Conservation (phyloP, 371 early-diverging fungal genomes). For the Rhizopus sp. region DNA sequence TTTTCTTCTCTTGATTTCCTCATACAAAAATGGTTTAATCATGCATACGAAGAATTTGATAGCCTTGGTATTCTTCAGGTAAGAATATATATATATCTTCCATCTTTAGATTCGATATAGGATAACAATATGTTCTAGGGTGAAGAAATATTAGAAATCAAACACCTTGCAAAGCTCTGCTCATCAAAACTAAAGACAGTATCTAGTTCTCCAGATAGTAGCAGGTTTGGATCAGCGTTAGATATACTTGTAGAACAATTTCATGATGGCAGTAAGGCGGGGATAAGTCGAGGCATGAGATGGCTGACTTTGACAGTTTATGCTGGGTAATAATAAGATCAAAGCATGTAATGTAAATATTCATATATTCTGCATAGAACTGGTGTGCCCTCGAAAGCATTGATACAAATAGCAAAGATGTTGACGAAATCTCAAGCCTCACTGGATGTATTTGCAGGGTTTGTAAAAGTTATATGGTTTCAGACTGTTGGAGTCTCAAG, state of each 20-base stretch:
- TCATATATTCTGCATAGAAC: slow-evolving; percentile 25
- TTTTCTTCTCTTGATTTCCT: slow-evolving; percentile 45
- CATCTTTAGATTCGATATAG: not conserved
- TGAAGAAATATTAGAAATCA: slow-evolving; percentile 34
- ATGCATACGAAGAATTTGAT: slow-evolving; percentile 33
- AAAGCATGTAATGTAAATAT: not conserved
- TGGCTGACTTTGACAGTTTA: slow-evolving; percentile 49
- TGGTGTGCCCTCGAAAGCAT: slow-evolving; percentile 39
- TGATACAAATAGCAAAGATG: slow-evolving; percentile 40
- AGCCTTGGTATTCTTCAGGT: slow-evolving; percentile 34
- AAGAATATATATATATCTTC: not conserved
- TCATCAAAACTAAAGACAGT: slow-evolving; percentile 11
- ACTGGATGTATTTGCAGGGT: slow-evolving; percentile 33
- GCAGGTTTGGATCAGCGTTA: slow-evolving; percentile 14
- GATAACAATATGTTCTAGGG: slow-evolving; percentile 17
- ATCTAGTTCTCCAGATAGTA: not conserved
- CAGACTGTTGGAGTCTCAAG: slow-evolving; percentile 43
- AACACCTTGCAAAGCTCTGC: slow-evolving; percentile 36
- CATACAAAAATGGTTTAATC: slow-evolving; percentile 44
- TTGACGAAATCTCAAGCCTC: slow-evolving; percentile 32
- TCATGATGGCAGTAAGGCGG: slow-evolving; percentile 22
- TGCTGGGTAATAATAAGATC: slow-evolving; percentile 37
- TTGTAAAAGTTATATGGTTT: slow-evolving; percentile 51
- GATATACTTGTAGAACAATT: slow-evolving; percentile 40
- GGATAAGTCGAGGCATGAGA: slow-evolving; percentile 42